A percentile compares a stretch with the other conserved stretches of the same genome.
These are phyloP conservation scores for Marasmius sp. DNA, from an alignment of 1,284 basidiomycete genomes.

Conservation along the genomic window DNA sequence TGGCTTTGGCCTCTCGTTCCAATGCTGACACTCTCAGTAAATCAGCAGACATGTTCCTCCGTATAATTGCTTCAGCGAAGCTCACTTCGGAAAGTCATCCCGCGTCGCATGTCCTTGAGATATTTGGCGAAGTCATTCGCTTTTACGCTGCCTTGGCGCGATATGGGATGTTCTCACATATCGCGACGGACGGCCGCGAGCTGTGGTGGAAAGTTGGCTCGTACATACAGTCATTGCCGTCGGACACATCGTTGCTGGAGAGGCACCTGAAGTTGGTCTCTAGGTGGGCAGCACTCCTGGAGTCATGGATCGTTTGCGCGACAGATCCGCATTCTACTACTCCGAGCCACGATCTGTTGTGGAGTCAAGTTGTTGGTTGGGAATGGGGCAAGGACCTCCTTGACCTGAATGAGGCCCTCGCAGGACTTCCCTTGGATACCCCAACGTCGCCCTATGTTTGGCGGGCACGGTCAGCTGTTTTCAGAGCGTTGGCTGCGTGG, in stretches of 20 bases:
- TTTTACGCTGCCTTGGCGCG: constrained; percentile 68
- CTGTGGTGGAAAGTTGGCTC: constrained; percentile 6
- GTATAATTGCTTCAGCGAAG: constrained; percentile 67
- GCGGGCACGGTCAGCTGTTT: constrained; percentile 37
- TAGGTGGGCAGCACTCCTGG: constrained; percentile 57
- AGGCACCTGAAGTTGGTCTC: constrained; percentile 28
- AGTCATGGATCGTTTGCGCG: constrained; percentile 81
- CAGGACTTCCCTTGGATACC: neutral
- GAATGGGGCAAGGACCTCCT: constrained; percentile 70
- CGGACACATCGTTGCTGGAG: neutral
- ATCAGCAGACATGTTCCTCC: constrained; percentile 66
- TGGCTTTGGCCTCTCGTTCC: constrained; percentile 64
- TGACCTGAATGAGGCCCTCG: constrained; percentile 27
- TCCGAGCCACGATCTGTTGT: constrained; percentile 84
- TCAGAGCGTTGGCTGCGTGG: constrained; percentile 65
- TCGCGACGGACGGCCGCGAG: constrained; percentile 37
- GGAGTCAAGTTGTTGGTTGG: constrained; percentile 82
- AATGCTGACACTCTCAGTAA: constrained; percentile 64
- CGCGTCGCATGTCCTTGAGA: constrained; percentile 37
- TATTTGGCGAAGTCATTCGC: constrained; percentile 61
- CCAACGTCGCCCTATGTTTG: constrained; percentile 8
- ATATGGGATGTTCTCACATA: constrained; percentile 76
- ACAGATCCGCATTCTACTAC: constrained; percentile 87
- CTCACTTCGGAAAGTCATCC: constrained; percentile 43
- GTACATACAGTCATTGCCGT: constrained; percentile 2